Percentiles rank a stretch among this genome's conserved stretches.
These are phyloP conservation scores for Colletotrichum scovillei DNA, from an alignment of 2,329 filamentous ascomycete genomes.

Conservation along the genomic window DNA sequence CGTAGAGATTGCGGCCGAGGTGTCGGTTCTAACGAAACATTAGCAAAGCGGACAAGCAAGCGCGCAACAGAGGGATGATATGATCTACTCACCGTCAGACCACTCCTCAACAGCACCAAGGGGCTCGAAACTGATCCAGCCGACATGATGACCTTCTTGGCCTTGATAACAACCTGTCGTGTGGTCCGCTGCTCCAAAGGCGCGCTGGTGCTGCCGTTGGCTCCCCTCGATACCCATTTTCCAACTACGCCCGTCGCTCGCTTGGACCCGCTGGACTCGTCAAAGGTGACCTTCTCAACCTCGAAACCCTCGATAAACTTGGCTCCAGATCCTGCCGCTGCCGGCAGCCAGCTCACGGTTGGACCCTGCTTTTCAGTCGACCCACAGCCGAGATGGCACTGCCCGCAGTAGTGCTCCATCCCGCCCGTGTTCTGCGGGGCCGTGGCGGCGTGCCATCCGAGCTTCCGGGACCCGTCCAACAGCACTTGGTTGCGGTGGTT, in stretches of 20 bases:
- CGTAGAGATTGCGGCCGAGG: conserved; percentile 82
- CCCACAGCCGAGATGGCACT: conserved; percentile 70
- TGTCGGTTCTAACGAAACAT: conserved; percentile 71
- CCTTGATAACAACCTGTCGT: conserved; percentile 77
- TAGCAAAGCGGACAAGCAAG: conserved; percentile 29
- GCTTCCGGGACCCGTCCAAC: conserved; percentile 78
- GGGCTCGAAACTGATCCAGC: conserved; percentile 83
- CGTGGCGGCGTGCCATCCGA: conserved; percentile 76
- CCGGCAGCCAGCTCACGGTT: conserved; percentile 79
- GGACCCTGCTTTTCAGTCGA: conserved; percentile 83
- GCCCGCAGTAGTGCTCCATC: conserved; percentile 78
- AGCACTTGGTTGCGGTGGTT: conserved; percentile 78
- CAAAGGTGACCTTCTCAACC: conserved; percentile 78
- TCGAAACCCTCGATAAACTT: conserved; percentile 86
- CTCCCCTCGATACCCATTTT: conserved; percentile 79
- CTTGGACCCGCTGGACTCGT: conserved; percentile 57
- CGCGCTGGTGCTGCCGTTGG: conserved; percentile 66
- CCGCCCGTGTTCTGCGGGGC: conserved; percentile 86
- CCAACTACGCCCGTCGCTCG: conserved; percentile 79
- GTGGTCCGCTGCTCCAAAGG: conserved; percentile 58
- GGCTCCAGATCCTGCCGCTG: conserved; percentile 81
- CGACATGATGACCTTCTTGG: conserved; percentile 84
- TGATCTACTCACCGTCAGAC: conserved; percentile 67
- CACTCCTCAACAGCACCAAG: conserved; percentile 80
- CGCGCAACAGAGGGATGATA: not conserved